Conservation (phyloP, 202 grass and related monocot genomes). For the Schoenoplectus triqueter region DNA sequence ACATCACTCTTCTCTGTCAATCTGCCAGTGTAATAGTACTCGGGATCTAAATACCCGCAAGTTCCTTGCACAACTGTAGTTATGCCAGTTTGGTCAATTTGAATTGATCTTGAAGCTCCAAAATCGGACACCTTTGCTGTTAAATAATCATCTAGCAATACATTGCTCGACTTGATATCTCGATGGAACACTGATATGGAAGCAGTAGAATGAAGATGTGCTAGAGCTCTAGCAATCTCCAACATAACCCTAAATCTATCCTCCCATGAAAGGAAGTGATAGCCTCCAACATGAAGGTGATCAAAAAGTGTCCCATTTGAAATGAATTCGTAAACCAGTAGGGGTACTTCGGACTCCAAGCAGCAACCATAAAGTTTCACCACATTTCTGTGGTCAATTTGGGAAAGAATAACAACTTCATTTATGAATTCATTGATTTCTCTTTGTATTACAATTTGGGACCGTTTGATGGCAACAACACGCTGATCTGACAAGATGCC, state of each 20-base stretch:
- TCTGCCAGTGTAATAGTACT: constrained; percentile 27
- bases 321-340: background rate
- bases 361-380: constrained; percentile 34
- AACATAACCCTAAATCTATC: constrained; percentile 35
- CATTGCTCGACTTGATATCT: constrained; percentile 54
- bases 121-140: constrained; percentile 52
- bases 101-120: constrained; percentile 54
- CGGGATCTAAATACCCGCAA: constrained; percentile 37
- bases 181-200: constrained; percentile 16
- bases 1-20: constrained; percentile 59
- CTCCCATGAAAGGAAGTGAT: constrained; percentile 39
- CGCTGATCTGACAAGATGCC: constrained; percentile 1
- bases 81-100: constrained; percentile 50
- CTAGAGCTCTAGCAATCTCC: constrained; percentile 38
- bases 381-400: constrained; percentile 33
- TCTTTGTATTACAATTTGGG: constrained; percentile 31
- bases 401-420: constrained; percentile 39
- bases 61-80: constrained; percentile 54
- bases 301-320: constrained; percentile 36
- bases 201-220: constrained; percentile 40
- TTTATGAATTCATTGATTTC: constrained; percentile 44
- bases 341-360: constrained; percentile 33
- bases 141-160: constrained; percentile 50
- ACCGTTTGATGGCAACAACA: constrained; percentile 44
- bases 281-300: constrained; percentile 4